Evolutionary conservation across 805 yeast genomes (phyloP).

Genomic region (Nematodospora valgi): DNA sequence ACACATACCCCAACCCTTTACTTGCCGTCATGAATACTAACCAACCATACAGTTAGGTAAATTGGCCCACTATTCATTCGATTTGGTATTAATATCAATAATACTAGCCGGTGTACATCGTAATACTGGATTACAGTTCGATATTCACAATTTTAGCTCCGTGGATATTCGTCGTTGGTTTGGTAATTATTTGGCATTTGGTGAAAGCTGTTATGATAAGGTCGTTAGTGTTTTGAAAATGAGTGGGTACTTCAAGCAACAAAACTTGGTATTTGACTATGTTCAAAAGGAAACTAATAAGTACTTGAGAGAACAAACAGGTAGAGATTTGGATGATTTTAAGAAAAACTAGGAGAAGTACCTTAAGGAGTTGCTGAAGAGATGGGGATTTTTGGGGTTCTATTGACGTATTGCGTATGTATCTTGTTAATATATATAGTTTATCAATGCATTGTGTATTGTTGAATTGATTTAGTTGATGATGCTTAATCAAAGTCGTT

Average conservation of each 20-base stretch:
- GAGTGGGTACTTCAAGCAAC: slow-evolving; percentile 52
- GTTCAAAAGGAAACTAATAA: slow-evolving; percentile 29
- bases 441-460: neutral
- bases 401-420: no score
- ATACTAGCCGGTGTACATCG: slow-evolving; percentile 82
- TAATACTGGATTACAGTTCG: slow-evolving; percentile 69
- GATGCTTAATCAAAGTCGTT: no score
- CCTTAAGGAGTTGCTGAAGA: no score
- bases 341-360: slow-evolving; percentile 8
- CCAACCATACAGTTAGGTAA: slow-evolving; percentile 48
- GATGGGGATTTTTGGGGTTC: no score
- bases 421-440: neutral
- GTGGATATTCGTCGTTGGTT: slow-evolving; percentile 45
- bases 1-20: no score
- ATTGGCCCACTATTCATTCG: slow-evolving; percentile 69
- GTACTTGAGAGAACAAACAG: slow-evolving; percentile 27
- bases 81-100: slow-evolving; percentile 74
- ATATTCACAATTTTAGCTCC: slow-evolving; percentile 49
- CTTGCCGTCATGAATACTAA: neutral
- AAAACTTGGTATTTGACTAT: slow-evolving; percentile 33
- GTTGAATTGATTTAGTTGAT: neutral
- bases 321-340: slow-evolving; percentile 24
- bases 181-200: slow-evolving; percentile 52
- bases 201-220: slow-evolving; percentile 56
- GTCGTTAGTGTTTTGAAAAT: slow-evolving; percentile 42